These are phyloP conservation scores for Wickerhamiella galacta DNA, from an alignment of 805 yeast genomes.

Conservation along the genomic window DNA sequence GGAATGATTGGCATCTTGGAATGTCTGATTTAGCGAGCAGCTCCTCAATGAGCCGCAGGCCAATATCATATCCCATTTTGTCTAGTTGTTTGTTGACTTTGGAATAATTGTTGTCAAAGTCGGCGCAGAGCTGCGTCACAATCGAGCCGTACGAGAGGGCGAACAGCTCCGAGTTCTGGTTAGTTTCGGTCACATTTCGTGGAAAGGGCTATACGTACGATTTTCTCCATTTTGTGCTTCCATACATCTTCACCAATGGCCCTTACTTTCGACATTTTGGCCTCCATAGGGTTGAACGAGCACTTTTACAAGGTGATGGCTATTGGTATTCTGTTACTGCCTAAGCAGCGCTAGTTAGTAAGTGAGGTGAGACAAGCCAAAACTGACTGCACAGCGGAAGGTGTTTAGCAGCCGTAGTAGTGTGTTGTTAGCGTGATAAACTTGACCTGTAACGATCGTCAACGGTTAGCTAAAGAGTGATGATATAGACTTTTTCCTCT, in stretches of 20 bases:
- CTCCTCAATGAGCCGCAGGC: constrained; percentile 80
- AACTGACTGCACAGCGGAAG: too few relatives aligned
- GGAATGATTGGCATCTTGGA: constrained; percentile 61
- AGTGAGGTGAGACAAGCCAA: too few relatives aligned
- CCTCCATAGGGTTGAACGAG: too few relatives aligned
- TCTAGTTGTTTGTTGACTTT: constrained; percentile 74
- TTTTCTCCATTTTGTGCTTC: constrained; percentile 75
- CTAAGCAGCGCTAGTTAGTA: too few relatives aligned
- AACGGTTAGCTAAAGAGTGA: too few relatives aligned
- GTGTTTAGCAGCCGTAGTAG: too few relatives aligned
- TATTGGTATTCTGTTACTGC: too few relatives aligned
- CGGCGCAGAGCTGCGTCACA: constrained; percentile 80
- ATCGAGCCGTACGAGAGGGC: constrained; percentile 91
- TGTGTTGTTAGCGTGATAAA: too few relatives aligned
- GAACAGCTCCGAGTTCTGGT: constrained; percentile 72
- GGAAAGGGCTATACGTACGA: constrained; percentile 39
- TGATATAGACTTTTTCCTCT: too few relatives aligned
- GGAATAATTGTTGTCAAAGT: constrained; percentile 53
- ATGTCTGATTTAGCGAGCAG: constrained; percentile 78
- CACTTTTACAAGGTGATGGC: too few relatives aligned
- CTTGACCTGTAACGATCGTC: too few relatives aligned
- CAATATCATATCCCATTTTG: constrained; percentile 91
- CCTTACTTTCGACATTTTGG: constrained; percentile 19
- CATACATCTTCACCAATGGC: constrained; percentile 73
- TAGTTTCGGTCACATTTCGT: constrained; percentile 1